Evolutionary conservation across 1,284 basidiomycete species (phyloP).

Genomic region (Polyporus tsugae): DNA sequence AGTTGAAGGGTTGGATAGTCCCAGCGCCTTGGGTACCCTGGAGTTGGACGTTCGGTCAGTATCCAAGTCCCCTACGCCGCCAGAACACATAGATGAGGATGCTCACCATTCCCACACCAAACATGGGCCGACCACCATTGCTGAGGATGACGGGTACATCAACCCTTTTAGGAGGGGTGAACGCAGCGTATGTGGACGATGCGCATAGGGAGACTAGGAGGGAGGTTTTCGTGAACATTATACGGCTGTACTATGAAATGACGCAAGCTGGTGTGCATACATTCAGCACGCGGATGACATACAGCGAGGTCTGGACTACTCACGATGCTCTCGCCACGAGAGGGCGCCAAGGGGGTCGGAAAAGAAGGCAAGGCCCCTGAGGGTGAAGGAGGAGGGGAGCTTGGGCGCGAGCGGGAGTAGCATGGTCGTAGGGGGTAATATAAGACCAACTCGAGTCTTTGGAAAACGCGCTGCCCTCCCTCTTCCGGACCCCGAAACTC

Average conservation of each 20-base stretch:
- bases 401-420: background rate
- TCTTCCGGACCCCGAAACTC: background rate
- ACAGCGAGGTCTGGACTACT: background rate
- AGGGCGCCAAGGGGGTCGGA: background rate
- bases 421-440: background rate
- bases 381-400: background rate
- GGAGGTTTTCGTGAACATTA: conserved; percentile 28
- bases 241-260: conserved; percentile 19
- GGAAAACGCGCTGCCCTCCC: background rate
- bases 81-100: background rate
- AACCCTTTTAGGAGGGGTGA: conserved; percentile 22
- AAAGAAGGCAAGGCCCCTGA: conserved; percentile 7
- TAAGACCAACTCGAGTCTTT: background rate
- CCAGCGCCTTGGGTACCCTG: conserved; percentile 32
- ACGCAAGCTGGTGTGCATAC: background rate
- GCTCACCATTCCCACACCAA: conserved; percentile 34
- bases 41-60: conserved; percentile 1
- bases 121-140: conserved; percentile 35
- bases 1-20: conserved; percentile 46
- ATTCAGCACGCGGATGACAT: conserved; percentile 2
- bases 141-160: conserved; percentile 29
- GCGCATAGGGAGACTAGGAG: conserved; percentile 28
- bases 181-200: conserved; percentile 21
- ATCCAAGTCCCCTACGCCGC: background rate
- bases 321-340: conserved; percentile 2